Evolutionary conservation across 73 alveolate genomes (phyloP), one percentile per base, ranked within the genome.

Genomic region (Stentor roeselii): DNA sequence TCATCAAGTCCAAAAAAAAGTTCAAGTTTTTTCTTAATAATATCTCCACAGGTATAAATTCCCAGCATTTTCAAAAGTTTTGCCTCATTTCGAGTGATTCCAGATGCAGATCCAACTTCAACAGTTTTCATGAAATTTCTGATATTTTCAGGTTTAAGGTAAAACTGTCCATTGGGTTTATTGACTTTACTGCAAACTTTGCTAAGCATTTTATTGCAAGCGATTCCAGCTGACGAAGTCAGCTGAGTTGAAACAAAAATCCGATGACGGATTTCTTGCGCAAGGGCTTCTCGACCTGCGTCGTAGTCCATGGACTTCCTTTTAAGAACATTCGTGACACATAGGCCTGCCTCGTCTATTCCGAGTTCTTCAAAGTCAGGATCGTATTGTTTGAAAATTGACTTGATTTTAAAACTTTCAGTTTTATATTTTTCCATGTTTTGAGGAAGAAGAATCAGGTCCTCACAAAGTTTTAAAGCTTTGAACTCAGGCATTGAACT

Each of bases 401-500:
- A 89, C 42, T 41, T 37, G 32, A 86, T 75, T 90, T 78, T 87
- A n/a, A 75, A 76, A 76, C 95, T 86, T 82, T 83, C 95, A 75
- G 76, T 86, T 84, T 82, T 88, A 82, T 97, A 97, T 85, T 92
- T 94, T 31, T 91, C 89, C 84, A 89, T 89, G 76, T 95, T 91
- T 42, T 87, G 86, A 74, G 86, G 90, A 1, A 94, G 85, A 39
- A 97, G 92, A 75, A 91, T 93, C 36, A 96, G 87, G 37, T 96
- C 89, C 4, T 99, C 99, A 82, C 99, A 97, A 3, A 96, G 88
- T 84, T 91, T 92, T 75, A 92, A 82, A 3, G 97, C 99, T 27
- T 96, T 96, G 90, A 97, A 97, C 0, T 98, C 97, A 34, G 99
- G 99, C 99, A 97, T 97, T 3, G 99, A 99, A 60, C 99, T 92